A percentile compares a stretch with the other conserved stretches of the same genome.
Evolutionary conservation across 441 rosid species (phyloP).

Genomic region (Capsella rubella): DNA sequence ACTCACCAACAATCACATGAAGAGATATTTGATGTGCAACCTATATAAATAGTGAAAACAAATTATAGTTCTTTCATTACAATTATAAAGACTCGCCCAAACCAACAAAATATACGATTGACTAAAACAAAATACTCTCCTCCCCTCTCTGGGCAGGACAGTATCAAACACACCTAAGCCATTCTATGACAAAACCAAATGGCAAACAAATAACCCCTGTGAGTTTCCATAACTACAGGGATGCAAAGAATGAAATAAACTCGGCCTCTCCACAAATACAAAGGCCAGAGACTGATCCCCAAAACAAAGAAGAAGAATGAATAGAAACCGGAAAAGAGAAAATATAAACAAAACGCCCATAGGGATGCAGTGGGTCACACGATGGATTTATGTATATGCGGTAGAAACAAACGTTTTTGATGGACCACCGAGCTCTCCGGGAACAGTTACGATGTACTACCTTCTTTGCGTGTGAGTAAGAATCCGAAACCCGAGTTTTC

Average conservation of each 20-base stretch:
- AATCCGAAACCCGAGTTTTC: slow-evolving; percentile 89
- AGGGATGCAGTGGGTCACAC: slow-evolving; percentile 35
- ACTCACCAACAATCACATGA: slow-evolving; percentile 9
- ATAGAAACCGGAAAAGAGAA: slow-evolving; percentile 15
- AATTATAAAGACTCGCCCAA: slow-evolving; percentile 28
- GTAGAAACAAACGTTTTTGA: slow-evolving; percentile 26
- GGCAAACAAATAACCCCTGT: slow-evolving; percentile 45
- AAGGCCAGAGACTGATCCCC: slow-evolving; percentile 43
- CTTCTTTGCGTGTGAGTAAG: slow-evolving; percentile 85
- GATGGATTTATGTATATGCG: slow-evolving; percentile 38
- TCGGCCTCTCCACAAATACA: slow-evolving; percentile 27
- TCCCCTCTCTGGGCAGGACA: slow-evolving; percentile 43
- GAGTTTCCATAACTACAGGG: slow-evolving; percentile 48
- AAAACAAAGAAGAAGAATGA: slow-evolving; percentile 42
- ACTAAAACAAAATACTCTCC: slow-evolving; percentile 38
- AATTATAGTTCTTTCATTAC: slow-evolving; percentile 41
- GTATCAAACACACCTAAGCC: slow-evolving; percentile 42
- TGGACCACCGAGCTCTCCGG: slow-evolving; percentile 11
- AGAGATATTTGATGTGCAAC: slow-evolving; percentile 6
- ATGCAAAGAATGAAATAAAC: slow-evolving; percentile 46
- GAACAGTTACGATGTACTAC: slow-evolving; percentile 33
- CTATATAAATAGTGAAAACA: slow-evolving; percentile 33
- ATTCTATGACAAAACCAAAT: slow-evolving; percentile 37
- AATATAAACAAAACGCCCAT: slow-evolving; percentile 42
- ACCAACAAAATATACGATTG: slow-evolving; percentile 29